phyloP scores from a whole-genome alignment of 805 yeast genomes.

The Nakazawaea peltata region DNA sequence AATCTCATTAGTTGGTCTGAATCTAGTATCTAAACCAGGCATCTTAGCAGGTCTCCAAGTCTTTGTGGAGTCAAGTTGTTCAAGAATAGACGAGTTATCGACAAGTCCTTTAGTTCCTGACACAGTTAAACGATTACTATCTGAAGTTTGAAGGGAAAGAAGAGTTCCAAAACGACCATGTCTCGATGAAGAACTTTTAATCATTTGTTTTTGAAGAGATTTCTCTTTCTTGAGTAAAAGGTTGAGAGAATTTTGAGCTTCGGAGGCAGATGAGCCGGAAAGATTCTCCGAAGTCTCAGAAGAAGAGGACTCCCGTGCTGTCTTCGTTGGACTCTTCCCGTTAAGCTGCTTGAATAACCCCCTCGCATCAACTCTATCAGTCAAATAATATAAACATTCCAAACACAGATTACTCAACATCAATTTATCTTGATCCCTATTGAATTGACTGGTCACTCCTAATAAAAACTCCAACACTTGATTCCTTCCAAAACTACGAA shows the following conservation, averaged over 20 bases:
- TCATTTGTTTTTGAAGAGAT: conserved; percentile 37
- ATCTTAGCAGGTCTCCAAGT: conserved; percentile 39
- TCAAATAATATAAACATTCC: conserved; percentile 60
- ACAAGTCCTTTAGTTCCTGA: conserved; percentile 65
- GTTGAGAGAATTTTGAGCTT: conserved; percentile 27
- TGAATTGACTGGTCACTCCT: conserved; percentile 62
- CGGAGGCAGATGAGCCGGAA: too few relatives aligned
- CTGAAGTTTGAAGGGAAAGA: conserved; percentile 59
- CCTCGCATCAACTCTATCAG: conserved; percentile 45
- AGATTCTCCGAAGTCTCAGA: not conserved
- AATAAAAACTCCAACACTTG: conserved; percentile 66
- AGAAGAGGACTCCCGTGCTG: not conserved
- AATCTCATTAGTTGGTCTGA: conserved; percentile 20
- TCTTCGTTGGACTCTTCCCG: conserved; percentile 1
- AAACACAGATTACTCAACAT: conserved; percentile 54
- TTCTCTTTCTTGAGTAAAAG: conserved; percentile 56
- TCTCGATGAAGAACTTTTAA: conserved; percentile 52
- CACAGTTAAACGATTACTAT: conserved; percentile 51
- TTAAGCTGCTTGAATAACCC: conserved; percentile 14
- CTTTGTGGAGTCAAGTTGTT: conserved; percentile 57
- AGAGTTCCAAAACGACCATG: conserved; percentile 91
- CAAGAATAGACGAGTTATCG: conserved; percentile 22
- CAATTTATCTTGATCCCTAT: conserved; percentile 52
- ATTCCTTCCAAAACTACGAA: conserved; percentile 55
- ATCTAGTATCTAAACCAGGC: conserved; percentile 12